Evolutionary conservation across 495 filamentous ascomycete species (phyloP).

Genomic region (Jackrogersella minutella): DNA sequence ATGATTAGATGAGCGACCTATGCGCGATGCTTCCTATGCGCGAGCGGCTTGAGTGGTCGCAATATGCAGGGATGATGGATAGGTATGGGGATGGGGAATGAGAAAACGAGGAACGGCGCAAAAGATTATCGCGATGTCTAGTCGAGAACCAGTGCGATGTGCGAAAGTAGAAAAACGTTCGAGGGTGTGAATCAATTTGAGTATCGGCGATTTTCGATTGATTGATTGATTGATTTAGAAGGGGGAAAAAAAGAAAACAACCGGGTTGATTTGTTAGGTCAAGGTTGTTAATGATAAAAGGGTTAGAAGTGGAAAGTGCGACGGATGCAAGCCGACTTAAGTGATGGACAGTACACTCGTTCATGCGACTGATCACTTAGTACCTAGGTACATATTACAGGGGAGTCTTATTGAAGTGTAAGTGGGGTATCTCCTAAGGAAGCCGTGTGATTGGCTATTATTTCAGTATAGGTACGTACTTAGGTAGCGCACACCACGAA

Average conservation of each 20-base stretch:
- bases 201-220: conserved; percentile 8
- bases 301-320: conserved; percentile 12
- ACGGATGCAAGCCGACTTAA: background rate
- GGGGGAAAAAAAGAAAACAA: conserved; percentile 2
- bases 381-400: background rate
- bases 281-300: background rate
- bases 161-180: background rate
- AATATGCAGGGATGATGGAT: no score
- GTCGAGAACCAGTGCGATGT: background rate
- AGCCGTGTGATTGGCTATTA: background rate
- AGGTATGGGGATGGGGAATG: background rate
- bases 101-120: background rate
- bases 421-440: no score
- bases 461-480: conserved; percentile 1
- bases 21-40: no score
- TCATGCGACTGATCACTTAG: conserved; percentile 1
- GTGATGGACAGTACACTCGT: conserved; percentile 20
- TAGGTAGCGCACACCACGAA: no score
- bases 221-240: background rate
- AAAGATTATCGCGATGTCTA: background rate
- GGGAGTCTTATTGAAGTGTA: no score
- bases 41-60: no score
- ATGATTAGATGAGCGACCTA: no score
- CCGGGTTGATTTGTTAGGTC: conserved; percentile 3
- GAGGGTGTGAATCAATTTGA: background rate